Evolutionary conservation across 1,284 basidiomycete species (phyloP).

Genomic region (Athelia sp.): DNA sequence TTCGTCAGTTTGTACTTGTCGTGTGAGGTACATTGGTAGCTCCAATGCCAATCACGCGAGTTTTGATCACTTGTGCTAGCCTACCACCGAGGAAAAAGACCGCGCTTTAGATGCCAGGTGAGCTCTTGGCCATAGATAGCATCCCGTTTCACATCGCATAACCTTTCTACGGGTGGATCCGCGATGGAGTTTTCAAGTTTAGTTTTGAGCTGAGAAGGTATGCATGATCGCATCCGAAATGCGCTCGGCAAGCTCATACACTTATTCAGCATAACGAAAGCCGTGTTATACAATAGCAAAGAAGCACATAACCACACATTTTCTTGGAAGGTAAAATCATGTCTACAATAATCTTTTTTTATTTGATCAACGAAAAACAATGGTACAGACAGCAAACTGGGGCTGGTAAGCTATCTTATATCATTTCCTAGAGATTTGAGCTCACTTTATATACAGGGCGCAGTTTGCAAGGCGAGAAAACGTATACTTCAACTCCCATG

Average conservation of each 20-base stretch:
- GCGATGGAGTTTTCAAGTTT: conserved; percentile 83
- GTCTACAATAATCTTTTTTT: conserved; percentile 4
- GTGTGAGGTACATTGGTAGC: conserved; percentile 56
- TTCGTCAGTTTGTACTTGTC: conserved; percentile 75
- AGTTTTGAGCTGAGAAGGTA: conserved; percentile 78
- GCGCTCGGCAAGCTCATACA: background rate
- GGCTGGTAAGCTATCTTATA: too few species aligned
- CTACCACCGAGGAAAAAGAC: conserved; percentile 73
- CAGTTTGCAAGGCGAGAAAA: conserved; percentile 76
- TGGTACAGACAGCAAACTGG: conserved; percentile 69
- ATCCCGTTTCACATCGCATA: background rate
- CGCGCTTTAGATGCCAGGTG: conserved; percentile 58
- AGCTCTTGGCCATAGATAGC: conserved; percentile 11
- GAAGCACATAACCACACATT: conserved; percentile 85
- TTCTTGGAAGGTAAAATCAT: conserved; percentile 58
- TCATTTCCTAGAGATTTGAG: conserved; percentile 6
- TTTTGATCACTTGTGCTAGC: conserved; percentile 34
- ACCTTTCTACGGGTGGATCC: conserved; percentile 54
- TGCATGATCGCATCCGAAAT: conserved; percentile 8
- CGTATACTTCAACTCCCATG: conserved; percentile 60
- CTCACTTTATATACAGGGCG: conserved; percentile 41
- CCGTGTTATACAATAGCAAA: conserved; percentile 55
- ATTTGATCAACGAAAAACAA: conserved; percentile 1
- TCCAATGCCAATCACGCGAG: background rate
- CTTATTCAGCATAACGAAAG: conserved; percentile 41